Percentiles rank a stretch among this genome's conserved stretches.
phyloP scores from a whole-genome alignment of 768 basidiomycete species.

The Mrakia frigida region DNA sequence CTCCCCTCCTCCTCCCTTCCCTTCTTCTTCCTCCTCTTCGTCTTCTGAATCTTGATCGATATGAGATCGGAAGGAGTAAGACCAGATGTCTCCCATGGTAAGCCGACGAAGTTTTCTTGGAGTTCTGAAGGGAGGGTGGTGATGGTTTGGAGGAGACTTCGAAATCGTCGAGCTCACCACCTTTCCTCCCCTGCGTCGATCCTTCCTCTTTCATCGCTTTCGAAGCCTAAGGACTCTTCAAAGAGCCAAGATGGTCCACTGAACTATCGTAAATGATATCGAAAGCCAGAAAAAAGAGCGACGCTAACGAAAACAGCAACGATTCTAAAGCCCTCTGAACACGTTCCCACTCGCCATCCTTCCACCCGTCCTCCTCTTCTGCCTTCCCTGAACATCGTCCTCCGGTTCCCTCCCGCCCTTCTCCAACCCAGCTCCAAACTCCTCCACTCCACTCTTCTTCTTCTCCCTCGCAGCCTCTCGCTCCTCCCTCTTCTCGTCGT shows the following conservation, averaged over 20 bases:
- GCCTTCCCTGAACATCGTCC: conserved; percentile 68
- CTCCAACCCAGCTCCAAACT: conserved; percentile 85
- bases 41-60: neutral
- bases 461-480: conserved; percentile 50
- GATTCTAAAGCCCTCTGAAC: conserved; percentile 23
- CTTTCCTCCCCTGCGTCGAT: no score
- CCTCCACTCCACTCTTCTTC: conserved; percentile 52
- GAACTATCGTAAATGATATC: no score
- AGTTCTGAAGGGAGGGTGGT: neutral
- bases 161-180: neutral
- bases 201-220: neutral
- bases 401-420: conserved; percentile 60
- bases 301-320: neutral
- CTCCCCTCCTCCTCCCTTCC: neutral
- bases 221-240: no score
- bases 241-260: no score
- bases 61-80: neutral
- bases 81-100: neutral
- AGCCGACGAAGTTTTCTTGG: no score
- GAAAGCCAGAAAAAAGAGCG: no score
- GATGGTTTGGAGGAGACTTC: neutral
- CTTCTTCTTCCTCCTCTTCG: neutral
- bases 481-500: conserved; percentile 37
- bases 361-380: conserved; percentile 66
- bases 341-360: conserved; percentile 88